Evolutionary conservation across 495 filamentous ascomycete genomes (phyloP), one percentile per base, ranked within the genome.

Genomic region (Clavariopsis aquatica): DNA sequence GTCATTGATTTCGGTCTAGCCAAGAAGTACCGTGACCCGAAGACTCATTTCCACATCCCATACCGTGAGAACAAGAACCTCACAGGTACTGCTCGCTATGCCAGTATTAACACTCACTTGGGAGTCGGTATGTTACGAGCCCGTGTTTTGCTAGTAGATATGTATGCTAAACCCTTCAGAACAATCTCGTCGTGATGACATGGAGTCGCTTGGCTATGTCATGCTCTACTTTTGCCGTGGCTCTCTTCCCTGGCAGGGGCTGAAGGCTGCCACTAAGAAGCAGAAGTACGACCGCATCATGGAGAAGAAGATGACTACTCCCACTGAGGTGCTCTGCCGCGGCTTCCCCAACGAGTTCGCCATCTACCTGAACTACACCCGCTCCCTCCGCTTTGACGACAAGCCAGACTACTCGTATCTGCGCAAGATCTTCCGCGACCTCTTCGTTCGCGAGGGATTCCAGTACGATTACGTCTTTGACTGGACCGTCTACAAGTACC

Each of bases 261-360:
- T 99, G 51, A 99, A 99, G 86, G 95, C 95, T 82, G 95, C 95
- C 69, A 99, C 95, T 57, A 98, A 99, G 86, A 98, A 99, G 88
- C 94, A 99, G 83, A 99, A 98, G 80, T 98, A 99, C 74, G 95
- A 99, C 79, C 88, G 95, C 55, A 99, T 99, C 79, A 99, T 98
- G 95, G 95, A 99, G 84, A 99, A 99, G 87, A 99, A 99, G 89
- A 98, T 99, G 95, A 99, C 94, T 10, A 99, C 95, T 6, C 94
- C 95, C 19, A 99, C 95, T 70, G 95, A 99, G 74, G 94, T 98
- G 43, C 91, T 99, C 27, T 99, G 95, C 87, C 92, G 94, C 76
- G 94, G 93, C 57, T 98, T 99, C 81, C 95, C 95, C 69, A 98
- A 99, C 75, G 95, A 98, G 80, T 99, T 99, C 75, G 93, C 95